Conservation (phyloP, 2,329 filamentous ascomycete species). For the Ophiostoma sp. region DNA sequence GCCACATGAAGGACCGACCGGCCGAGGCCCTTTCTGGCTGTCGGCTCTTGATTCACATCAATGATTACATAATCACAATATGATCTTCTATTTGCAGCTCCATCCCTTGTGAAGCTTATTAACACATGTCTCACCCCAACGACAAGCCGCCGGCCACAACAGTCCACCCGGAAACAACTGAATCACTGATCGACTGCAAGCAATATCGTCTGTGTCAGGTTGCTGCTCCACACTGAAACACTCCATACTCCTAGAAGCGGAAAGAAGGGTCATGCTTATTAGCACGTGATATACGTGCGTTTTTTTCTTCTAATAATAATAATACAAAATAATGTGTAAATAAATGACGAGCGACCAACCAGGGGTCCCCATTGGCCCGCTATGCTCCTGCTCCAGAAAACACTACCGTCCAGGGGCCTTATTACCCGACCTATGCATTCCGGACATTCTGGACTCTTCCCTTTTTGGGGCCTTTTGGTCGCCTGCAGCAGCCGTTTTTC, state of each 20-base stretch:
- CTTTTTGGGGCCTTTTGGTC: slow-evolving; percentile 19
- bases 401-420: slow-evolving; percentile 15
- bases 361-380: background rate
- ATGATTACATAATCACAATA: background rate
- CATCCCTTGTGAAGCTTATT: background rate
- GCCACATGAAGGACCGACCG: slow-evolving; percentile 5
- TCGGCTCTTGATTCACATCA: background rate
- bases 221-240: background rate
- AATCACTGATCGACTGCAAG: slow-evolving; percentile 3
- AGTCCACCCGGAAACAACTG: slow-evolving; percentile 8
- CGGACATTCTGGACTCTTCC: slow-evolving; percentile 22
- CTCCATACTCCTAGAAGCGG: slow-evolving; percentile 5
- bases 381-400: slow-evolving; percentile 11
- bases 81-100: background rate
- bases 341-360: slow-evolving; percentile 6
- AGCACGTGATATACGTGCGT: background rate
- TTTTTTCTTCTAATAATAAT: background rate
- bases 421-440: slow-evolving; percentile 19
- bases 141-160: background rate
- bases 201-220: background rate
- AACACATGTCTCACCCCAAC: background rate
- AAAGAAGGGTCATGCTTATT: background rate
- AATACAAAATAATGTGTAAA: background rate
- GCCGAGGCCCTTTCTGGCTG: slow-evolving; percentile 10
- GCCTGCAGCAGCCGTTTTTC: slow-evolving; percentile 21